Base-by-base conservation (phyloP, 2,329 filamentous ascomycete species). In the Fusarium azukiicola region DNA sequence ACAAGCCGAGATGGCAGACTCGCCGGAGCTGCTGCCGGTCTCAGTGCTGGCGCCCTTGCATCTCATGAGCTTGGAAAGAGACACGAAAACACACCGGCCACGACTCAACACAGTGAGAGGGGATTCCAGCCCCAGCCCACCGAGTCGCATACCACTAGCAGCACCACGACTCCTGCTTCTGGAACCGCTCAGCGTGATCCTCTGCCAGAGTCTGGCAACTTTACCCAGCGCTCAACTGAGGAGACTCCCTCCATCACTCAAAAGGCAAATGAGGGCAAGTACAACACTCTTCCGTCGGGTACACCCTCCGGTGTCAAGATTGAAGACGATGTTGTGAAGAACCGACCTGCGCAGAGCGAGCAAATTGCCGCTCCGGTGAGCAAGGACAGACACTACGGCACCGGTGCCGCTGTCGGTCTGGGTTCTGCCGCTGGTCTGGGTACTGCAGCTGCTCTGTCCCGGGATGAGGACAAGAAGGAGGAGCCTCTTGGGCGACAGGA, bases 281-380 rank as follows among this genome's bases (percentile, higher is more conserved):
- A 81, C 23, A 81, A 81, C 27, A 74, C 72, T 3, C 77, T 81
- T 14, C 13, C 79, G 4, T 81, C 79, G 9, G 79, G 79, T 0
- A 81, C 79, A 4, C 79, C 79, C 0, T 81, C 79, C 1, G 79
- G 79, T 21, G 46, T 81, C 0, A 72, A 44, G 5, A 66, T 73
- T 9, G 79, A 74, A 1, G 72, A 70, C 5, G 36, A 69, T 9
- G 2, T 49, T 9, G 2, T 49, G 0, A 61, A 56, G 11, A 56
- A 14, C 47, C 52, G 27, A 17, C 21, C 49, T 1, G 2, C 17
- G 1, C n/a, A 72, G 13, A 27, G 27, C 14, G 27, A 61, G 1
- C 14, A 17, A 16, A 54, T 23, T 21, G 52, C 38, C 12, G 3
- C 42, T 1, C 8, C 47, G 4, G 17, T 56, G 47, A 66, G 36